Evolutionary conservation across 352 stramenopile species (phyloP).

Genomic region (Pythium graminicola): DNA sequence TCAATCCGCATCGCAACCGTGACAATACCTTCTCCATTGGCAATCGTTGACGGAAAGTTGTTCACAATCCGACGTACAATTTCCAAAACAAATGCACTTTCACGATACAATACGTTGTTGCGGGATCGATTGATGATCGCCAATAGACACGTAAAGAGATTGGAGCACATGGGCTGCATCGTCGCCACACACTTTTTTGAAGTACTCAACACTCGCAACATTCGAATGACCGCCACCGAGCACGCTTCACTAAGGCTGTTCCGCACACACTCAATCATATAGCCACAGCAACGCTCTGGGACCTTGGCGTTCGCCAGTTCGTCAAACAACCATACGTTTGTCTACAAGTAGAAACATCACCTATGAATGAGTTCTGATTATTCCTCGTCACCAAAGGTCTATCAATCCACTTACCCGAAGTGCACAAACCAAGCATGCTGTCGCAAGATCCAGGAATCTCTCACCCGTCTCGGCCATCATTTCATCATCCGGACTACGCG

Average conservation of each 20-base stretch:
- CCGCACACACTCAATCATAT: constrained; percentile 63
- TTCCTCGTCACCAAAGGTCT: neutral
- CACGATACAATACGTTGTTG: constrained; percentile 50
- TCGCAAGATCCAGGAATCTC: constrained; percentile 61
- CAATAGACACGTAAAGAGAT: constrained; percentile 52
- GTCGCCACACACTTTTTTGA: constrained; percentile 47
- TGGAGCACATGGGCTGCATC: constrained; percentile 52
- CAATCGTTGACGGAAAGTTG: constrained; percentile 63
- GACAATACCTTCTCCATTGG: constrained; percentile 60
- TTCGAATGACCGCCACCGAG: constrained; percentile 53
- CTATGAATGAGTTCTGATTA: neutral
- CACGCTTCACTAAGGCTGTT: constrained; percentile 54
- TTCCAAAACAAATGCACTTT: constrained; percentile 60
- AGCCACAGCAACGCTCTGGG: constrained; percentile 52
- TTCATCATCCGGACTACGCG: constrained; percentile 57
- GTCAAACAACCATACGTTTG: constrained; percentile 58
- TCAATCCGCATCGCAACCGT: constrained; percentile 59
- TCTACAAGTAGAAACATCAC: constrained; percentile 22
- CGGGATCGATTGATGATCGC: constrained; percentile 38
- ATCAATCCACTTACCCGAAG: constrained; percentile 42
- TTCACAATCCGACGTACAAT: constrained; percentile 66
- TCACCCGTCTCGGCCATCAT: constrained; percentile 59
- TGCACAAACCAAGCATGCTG: constrained; percentile 67
- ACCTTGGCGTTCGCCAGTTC: constrained; percentile 50
- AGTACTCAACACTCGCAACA: constrained; percentile 58